A percentile compares a stretch with the other conserved stretches of the same genome.
phyloP scores from a whole-genome alignment of 306 rosid species.

The Quercus suber region DNA sequence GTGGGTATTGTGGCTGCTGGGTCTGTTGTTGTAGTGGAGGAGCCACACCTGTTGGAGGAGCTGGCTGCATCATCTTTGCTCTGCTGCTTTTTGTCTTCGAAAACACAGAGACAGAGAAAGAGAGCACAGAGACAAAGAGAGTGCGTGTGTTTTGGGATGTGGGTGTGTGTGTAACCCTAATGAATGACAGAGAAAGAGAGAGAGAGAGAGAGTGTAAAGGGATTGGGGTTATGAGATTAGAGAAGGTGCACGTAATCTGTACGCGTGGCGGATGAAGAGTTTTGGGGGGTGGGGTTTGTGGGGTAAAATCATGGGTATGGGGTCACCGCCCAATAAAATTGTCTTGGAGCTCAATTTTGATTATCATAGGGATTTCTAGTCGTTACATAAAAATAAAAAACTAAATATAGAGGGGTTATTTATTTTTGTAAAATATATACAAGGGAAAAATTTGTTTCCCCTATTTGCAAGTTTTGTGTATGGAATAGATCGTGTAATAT shows the following conservation, averaged over 20 bases:
- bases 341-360: too few relatives aligned
- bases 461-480: too few relatives aligned
- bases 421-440: too few relatives aligned
- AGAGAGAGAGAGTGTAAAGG: not conserved
- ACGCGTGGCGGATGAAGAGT: not conserved
- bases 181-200: not conserved
- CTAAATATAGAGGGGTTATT: too few relatives aligned
- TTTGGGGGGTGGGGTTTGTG: not conserved
- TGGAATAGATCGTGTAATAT: too few relatives aligned
- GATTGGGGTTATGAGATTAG: slow-evolving; percentile 4
- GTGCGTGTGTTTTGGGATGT: not conserved
- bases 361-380: too few relatives aligned
- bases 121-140: slow-evolving; percentile 6
- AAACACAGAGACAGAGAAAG: not conserved
- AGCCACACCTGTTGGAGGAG: slow-evolving; percentile 53
- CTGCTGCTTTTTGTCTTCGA: not conserved
- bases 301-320: too few relatives aligned
- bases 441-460: too few relatives aligned
- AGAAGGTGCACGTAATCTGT: not conserved
- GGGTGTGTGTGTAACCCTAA: slow-evolving; percentile 42
- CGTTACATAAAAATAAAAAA: too few relatives aligned
- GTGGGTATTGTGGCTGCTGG: slow-evolving; percentile 68
- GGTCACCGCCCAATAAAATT: too few relatives aligned
- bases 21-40: slow-evolving; percentile 38
- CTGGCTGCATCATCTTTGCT: slow-evolving; percentile 79